These are phyloP conservation scores for Isatis tinctoria DNA, from an alignment of 345 rosid species.

Conservation along the genomic window DNA sequence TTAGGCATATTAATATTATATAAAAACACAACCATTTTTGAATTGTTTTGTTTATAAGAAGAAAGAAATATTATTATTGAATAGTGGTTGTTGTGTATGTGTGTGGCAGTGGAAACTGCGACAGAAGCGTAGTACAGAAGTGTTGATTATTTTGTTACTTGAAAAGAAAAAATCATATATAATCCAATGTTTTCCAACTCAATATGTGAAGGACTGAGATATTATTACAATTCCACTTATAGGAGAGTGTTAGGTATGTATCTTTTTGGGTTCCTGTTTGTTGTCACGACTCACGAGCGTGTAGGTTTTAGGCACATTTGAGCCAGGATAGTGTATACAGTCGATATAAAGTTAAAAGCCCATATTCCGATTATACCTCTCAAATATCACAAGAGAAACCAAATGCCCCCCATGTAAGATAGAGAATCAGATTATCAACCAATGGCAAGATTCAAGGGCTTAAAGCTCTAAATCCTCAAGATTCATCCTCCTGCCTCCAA, in stretches of 20 bases:
- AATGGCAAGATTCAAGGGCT: background rate
- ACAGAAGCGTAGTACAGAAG: background rate
- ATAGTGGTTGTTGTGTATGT: constrained; percentile 8
- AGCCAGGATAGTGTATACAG: background rate
- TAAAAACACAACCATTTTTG: constrained; percentile 1
- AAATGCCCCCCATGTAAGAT: background rate
- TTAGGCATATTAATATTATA: constrained; percentile 4
- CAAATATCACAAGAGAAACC: background rate
- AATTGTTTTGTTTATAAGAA: background rate
- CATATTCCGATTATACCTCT: background rate
- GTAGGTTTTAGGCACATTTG: background rate
- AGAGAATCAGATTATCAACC: no score
- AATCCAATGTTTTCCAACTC: background rate
- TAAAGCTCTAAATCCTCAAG: background rate
- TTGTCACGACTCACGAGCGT: background rate
- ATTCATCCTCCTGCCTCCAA: background rate
- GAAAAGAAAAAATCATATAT: background rate
- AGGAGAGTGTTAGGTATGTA: background rate
- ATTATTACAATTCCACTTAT: background rate
- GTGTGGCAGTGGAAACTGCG: background rate
- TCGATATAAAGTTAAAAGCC: background rate
- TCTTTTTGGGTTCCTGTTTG: background rate
- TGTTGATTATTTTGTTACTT: background rate
- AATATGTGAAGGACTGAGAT: background rate
- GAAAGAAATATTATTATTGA: background rate